Conservation (phyloP, 495 filamentous ascomycete genomes). For the Usnea hakonensis region DNA sequence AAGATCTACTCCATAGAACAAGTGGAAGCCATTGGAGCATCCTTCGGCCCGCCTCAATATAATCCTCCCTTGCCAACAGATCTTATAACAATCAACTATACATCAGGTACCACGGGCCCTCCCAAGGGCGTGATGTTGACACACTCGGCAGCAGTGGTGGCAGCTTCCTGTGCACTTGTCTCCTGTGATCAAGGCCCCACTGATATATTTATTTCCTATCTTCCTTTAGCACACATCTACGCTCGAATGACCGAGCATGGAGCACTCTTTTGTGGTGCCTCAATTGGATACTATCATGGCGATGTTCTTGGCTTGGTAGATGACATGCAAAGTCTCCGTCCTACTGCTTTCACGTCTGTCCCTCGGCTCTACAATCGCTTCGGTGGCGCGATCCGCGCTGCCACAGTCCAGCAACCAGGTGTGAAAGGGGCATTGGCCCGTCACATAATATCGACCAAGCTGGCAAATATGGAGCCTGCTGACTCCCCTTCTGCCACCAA, state of each 20-base stretch:
- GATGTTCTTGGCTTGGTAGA: slow-evolving; percentile 82
- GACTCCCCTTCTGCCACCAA: slow-evolving; percentile 63
- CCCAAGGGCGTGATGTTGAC: slow-evolving; percentile 90
- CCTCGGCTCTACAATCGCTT: slow-evolving; percentile 93
- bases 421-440: slow-evolving; percentile 76
- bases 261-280: slow-evolving; percentile 60
- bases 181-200: slow-evolving; percentile 40
- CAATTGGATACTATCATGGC: slow-evolving; percentile 92
- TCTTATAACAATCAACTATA: slow-evolving; percentile 93
- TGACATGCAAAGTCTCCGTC: slow-evolving; percentile 79
- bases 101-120: slow-evolving; percentile 87
- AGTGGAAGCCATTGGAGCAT: slow-evolving; percentile 68
- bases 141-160: slow-evolving; percentile 73
- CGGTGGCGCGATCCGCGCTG: slow-evolving; percentile 65
- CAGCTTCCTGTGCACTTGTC: slow-evolving; percentile 50
- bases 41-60: slow-evolving; percentile 55
- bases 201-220: slow-evolving; percentile 73
- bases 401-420: slow-evolving; percentile 70
- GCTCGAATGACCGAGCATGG: slow-evolving; percentile 74
- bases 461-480: slow-evolving; percentile 64
- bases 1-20: slow-evolving; percentile 69
- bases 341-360: slow-evolving; percentile 79
- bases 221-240: slow-evolving; percentile 93
- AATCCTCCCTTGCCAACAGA: slow-evolving; percentile 65
- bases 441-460: slow-evolving; percentile 70